These are phyloP conservation scores for Mimosa pudica DNA, from an alignment of 306 rosid species.

Conservation along the genomic window DNA sequence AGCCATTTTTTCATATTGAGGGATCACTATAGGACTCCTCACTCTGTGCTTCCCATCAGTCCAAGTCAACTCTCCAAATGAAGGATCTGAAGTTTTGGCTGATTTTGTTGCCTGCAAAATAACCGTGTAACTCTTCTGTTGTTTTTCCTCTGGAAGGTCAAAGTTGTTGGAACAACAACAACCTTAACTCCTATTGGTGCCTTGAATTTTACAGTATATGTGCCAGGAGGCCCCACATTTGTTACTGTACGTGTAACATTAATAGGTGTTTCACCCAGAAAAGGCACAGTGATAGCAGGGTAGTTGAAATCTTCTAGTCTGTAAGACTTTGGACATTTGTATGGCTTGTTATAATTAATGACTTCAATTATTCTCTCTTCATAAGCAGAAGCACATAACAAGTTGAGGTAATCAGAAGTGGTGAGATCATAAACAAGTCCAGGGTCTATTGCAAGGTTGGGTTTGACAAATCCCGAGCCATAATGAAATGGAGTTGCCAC, in stretches of 20 bases:
- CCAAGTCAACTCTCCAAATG: constrained; percentile 31
- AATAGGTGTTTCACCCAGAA: background rate
- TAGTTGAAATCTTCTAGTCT: constrained; percentile 31
- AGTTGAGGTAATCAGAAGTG: constrained; percentile 30
- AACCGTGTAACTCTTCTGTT: constrained; percentile 28
- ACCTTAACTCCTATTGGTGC: constrained; percentile 1
- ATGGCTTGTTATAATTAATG: constrained; percentile 13
- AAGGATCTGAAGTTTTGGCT: background rate
- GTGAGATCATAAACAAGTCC: constrained; percentile 34
- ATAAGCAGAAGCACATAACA: constrained; percentile 35
- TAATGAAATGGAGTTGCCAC: constrained; percentile 28
- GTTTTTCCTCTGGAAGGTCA: constrained; percentile 14
- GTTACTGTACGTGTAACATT: constrained; percentile 21
- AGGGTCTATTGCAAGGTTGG: constrained; percentile 34
- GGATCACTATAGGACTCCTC: constrained; percentile 23
- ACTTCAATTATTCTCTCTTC: constrained; percentile 18
- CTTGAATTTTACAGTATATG: constrained; percentile 7
- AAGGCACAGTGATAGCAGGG: constrained; percentile 40
- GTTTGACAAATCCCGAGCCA: constrained; percentile 33
- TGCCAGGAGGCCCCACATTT: constrained; percentile 36
- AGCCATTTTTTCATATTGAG: background rate
- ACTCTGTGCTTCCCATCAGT: constrained; percentile 32
- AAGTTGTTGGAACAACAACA: constrained; percentile 20
- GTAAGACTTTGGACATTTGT: constrained; percentile 20
- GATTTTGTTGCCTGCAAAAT: constrained; percentile 10